Percentiles rank a stretch among this genome's conserved stretches.
Conservation (phyloP, 2,329 filamentous ascomycete species). For the Exophiala viscosa region DNA sequence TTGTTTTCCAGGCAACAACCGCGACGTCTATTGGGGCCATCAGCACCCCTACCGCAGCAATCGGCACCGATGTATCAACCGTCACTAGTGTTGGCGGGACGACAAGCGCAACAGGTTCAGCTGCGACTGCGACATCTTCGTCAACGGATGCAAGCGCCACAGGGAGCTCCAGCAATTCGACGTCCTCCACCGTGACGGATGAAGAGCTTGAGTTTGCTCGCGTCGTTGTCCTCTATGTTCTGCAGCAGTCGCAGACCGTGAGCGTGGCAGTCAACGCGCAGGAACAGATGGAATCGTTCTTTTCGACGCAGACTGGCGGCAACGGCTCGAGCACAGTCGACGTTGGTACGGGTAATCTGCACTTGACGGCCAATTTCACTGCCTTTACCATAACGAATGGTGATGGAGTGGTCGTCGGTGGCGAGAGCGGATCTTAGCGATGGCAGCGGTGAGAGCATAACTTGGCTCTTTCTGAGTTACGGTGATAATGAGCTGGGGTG, state of each 20-base stretch:
- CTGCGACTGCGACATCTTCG: slow-evolving; percentile 28
- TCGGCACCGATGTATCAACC: slow-evolving; percentile 7
- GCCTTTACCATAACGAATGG: slow-evolving; percentile 34
- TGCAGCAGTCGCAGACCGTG: slow-evolving; percentile 31
- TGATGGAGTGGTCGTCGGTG: slow-evolving; percentile 33
- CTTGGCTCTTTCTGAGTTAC: too few relatives aligned
- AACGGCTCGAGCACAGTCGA: slow-evolving; percentile 26
- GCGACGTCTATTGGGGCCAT: slow-evolving; percentile 6
- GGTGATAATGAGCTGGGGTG: too few relatives aligned
- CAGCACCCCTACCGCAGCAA: slow-evolving; percentile 6
- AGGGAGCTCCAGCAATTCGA: slow-evolving; percentile 16
- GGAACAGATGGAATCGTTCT: slow-evolving; percentile 28
- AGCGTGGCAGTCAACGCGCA: slow-evolving; percentile 30
- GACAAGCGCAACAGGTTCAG: slow-evolving; percentile 29
- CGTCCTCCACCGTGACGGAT: slow-evolving; percentile 21
- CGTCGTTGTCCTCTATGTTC: slow-evolving; percentile 27
- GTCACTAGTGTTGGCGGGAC: slow-evolving; percentile 13
- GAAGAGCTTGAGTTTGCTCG: slow-evolving; percentile 19
- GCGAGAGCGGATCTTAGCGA: background rate
- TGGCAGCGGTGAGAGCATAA: too few relatives aligned
- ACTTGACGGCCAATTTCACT: slow-evolving; percentile 36
- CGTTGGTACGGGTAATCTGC: slow-evolving; percentile 30
- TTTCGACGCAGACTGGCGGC: slow-evolving; percentile 30
- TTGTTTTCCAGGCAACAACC: slow-evolving; percentile 34
- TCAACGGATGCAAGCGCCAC: slow-evolving; percentile 18